phyloP scores from a whole-genome alignment of 1,284 basidiomycete species.

The Testicularia cyperi region DNA sequence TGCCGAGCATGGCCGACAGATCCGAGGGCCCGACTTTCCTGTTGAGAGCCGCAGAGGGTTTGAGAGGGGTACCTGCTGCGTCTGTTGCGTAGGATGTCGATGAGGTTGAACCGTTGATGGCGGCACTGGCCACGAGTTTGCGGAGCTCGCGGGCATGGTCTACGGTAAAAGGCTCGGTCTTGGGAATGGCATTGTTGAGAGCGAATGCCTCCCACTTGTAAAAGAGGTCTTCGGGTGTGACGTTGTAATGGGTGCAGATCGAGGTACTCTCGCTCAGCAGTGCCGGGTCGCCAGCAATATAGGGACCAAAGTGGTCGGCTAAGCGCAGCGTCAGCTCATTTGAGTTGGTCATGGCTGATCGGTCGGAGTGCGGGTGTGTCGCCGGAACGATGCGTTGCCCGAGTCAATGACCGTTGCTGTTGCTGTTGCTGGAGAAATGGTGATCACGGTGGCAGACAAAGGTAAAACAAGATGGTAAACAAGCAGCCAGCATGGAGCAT shows the following conservation, averaged over 20 bases:
- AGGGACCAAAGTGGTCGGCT: conserved; percentile 22
- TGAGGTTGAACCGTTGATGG: conserved; percentile 6
- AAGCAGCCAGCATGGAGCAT: no score
- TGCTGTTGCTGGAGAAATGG: no score
- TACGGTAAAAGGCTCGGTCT: conserved; percentile 22
- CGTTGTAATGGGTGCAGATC: conserved; percentile 29
- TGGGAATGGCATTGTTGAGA: conserved; percentile 29
- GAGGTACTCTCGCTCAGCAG: conserved; percentile 36
- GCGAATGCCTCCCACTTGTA: conserved; percentile 52
- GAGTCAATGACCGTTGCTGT: no score
- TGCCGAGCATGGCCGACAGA: conserved; percentile 12
- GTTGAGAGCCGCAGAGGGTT: conserved; percentile 24
- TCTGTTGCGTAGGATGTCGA: background rate
- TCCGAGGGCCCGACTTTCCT: conserved; percentile 16
- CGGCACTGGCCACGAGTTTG: conserved; percentile 29
- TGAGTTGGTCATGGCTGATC: conserved; percentile 11
- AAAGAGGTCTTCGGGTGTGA: conserved; percentile 42
- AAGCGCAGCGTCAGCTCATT: conserved; percentile 20
- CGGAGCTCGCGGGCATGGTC: conserved; percentile 36
- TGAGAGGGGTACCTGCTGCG: conserved; percentile 7
- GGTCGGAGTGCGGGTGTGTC: no score
- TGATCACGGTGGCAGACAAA: no score
- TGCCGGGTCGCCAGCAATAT: conserved; percentile 18
- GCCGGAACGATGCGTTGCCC: no score
- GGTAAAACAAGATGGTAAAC: no score